phyloP scores from a whole-genome alignment of 257 asterid genomes.

The Phtheirospermum japonicum region DNA sequence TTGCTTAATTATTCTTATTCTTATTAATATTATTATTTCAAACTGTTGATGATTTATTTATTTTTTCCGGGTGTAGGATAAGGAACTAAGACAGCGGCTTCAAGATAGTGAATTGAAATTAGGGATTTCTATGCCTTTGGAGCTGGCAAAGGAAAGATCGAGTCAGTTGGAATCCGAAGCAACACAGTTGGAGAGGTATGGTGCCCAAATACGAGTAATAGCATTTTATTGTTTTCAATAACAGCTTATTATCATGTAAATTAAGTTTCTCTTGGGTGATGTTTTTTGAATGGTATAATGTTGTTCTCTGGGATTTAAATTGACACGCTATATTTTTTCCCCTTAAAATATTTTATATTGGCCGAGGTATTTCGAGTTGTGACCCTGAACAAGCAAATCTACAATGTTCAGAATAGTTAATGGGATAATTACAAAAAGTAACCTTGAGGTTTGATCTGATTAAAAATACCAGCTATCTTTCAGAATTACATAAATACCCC shows the following conservation, averaged over 20 bases:
- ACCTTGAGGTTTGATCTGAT: too few species aligned
- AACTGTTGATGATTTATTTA: neutral
- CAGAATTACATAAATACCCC: too few species aligned
- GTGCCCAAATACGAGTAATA: neutral
- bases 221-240: neutral
- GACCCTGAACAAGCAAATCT: too few species aligned
- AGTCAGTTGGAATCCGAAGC: conserved; percentile 77
- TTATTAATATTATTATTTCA: neutral
- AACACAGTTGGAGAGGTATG: conserved; percentile 76
- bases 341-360: neutral
- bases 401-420: too few species aligned
- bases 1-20: conserved; percentile 3
- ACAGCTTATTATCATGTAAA: neutral
- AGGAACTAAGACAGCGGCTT: conserved; percentile 71
- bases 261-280: neutral
- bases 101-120: conserved; percentile 85
- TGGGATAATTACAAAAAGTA: too few species aligned
- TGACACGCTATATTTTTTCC: neutral
- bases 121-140: conserved; percentile 86
- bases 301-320: conserved; percentile 8
- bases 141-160: conserved; percentile 71
- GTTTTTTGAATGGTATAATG: conserved; percentile 4
- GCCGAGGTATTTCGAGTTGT: neutral
- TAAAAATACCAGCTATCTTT: too few species aligned
- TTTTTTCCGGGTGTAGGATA: conserved; percentile 46